Base-by-base conservation (phyloP, 1,284 basidiomycete genomes). In the Fomes fomentarius region DNA sequence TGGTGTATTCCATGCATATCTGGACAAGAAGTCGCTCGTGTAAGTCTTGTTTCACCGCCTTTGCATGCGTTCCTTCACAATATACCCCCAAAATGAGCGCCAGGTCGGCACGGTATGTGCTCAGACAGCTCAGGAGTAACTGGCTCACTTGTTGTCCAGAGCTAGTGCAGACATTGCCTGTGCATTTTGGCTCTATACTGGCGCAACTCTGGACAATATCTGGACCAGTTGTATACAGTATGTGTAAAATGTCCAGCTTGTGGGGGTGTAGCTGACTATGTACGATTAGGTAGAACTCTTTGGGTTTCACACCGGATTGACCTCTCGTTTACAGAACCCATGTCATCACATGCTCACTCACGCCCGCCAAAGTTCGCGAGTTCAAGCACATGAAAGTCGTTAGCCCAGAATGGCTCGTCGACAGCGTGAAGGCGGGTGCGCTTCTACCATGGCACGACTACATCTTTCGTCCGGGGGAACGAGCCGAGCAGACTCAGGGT, bases 331-430 rank as follows among this genome's bases (percentile, higher is more conserved):
- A 51, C n/a, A 91, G 90, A 35, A 95, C 93, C 0, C 94, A 96
- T 68, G 88, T 98, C 61, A 79, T 99, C 51, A 96, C 96, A 0
- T 91, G 88, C 53, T 89, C 92, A 21, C 80, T 99, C 30, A 98
- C 96, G 0, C 87, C 94, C 0, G 86, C 87, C 48, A 98, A 98
- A 72, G 81, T 93, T 43, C 82, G 83, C 42, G 94, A 97, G 63
- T 97, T 96, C 71, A 83, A 89, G 66, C 73, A 87, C 47, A 91
- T 96, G 84, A 96, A 93, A 66, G 88, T 98, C 11, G 94, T 92
- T 26, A 78, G 77, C 31, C 94, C 94, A 0, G 87, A 88, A 54
- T 99, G 96, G 94, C 79, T 99, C 8, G 74, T 89, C 10, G 83
- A 94, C 26, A 94, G 91, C 61, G 82, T 82, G 25, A 74, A 83